phyloP scores from a whole-genome alignment of 441 rosid genomes.

The Erodium texanum region DNA sequence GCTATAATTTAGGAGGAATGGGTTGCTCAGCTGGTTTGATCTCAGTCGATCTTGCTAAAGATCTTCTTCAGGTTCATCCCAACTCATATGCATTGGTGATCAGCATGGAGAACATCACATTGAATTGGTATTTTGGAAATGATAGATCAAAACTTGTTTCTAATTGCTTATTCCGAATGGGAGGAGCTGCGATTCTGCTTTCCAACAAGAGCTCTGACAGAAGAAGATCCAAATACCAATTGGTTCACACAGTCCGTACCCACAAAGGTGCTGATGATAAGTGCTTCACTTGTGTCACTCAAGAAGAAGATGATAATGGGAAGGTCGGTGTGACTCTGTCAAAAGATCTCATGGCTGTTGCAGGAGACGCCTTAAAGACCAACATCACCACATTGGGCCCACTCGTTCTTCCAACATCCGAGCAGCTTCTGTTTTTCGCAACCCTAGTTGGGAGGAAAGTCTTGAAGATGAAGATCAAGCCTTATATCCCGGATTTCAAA shows the following conservation, averaged over 20 bases:
- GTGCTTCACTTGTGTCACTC: constrained; percentile 19
- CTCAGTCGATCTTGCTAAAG: background rate
- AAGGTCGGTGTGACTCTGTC: constrained; percentile 20
- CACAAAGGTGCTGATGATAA: constrained; percentile 23
- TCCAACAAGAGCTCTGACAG: constrained; percentile 16
- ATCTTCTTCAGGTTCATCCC: constrained; percentile 12
- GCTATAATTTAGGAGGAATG: background rate
- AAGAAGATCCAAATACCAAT: constrained; percentile 21
- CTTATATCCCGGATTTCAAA: constrained; percentile 24
- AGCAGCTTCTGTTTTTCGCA: constrained; percentile 20
- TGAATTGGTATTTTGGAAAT: constrained; percentile 25
- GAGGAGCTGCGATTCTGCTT: constrained; percentile 20
- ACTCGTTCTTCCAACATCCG: constrained; percentile 23
- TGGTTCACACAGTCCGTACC: constrained; percentile 21
- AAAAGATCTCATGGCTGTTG: constrained; percentile 24
- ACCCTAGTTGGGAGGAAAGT: constrained; percentile 21
- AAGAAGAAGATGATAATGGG: constrained; percentile 16
- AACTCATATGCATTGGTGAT: constrained; percentile 23
- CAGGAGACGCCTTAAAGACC: constrained; percentile 27
- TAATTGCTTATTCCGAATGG: constrained; percentile 24
- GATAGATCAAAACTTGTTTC: constrained; percentile 24
- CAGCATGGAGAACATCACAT: constrained; percentile 23
- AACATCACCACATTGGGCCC: constrained; percentile 25
- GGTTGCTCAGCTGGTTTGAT: constrained; percentile 3
- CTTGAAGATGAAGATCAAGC: constrained; percentile 18